Evolutionary conservation across 1,139 yeast genomes (phyloP), one percentile per base, ranked within the genome.

Genomic region (Blastobotrys serpentis): DNA sequence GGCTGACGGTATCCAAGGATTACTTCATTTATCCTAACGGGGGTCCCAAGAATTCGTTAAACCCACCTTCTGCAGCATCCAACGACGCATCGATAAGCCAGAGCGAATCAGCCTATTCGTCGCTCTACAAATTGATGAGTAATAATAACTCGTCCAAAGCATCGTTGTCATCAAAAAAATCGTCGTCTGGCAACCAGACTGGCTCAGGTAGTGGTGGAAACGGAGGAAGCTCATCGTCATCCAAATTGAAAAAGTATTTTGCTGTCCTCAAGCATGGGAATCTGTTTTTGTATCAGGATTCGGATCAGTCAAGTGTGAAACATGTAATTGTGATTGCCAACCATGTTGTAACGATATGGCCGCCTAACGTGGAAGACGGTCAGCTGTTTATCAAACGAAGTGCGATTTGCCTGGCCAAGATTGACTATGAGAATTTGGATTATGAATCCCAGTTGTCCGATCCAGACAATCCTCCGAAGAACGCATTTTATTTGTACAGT

Each of bases 311-410:
- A 51, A 84, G 84, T 59, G 83, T 88, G 16, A 79, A 81, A 56
- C 94, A 87, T 65, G 96, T 86, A 4, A 80, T 90, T 53, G 90
- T 86, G 1, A 67, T 90, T 33, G 77, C 85, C 3, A 79, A 84
- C 58, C 80, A 81, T 57, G 73, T 86, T 44, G 84, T 88, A 0
- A 72, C 86, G 0, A 69, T 89, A n/a, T 92, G 97, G 97, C 98
- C 98, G 1, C 76, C 90, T 19, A 71, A 73, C 45, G 66, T 81
- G 33, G 70, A 77, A 1, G 96, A 89, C 61, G 87, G 83, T 4
- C 86, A 85, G 57, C 66, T 90, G 32, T 92, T 88, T 65, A 81
- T 92, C 11, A 86, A 86, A 58, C 77, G 82, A 59, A 77, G 88
- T 13, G 87, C 96, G 18, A 82, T 92, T 42, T 85, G 92, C 48